Evolutionary conservation across 805 yeast genomes (phyloP).

Genomic region (Hanseniaspora nectarophila): DNA sequence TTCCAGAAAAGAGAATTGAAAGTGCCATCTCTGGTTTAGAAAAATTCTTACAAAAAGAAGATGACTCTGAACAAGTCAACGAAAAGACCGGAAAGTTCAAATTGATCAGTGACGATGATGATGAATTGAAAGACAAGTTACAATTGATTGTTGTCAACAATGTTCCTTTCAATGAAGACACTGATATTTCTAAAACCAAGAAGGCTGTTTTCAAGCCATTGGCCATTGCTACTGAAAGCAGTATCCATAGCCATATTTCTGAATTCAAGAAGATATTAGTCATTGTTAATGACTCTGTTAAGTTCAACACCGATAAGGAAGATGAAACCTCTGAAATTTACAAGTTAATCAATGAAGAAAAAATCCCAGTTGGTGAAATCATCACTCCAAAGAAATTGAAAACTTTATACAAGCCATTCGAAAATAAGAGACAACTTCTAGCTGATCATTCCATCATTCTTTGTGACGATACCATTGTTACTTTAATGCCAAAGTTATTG

Average conservation of each 20-base stretch:
- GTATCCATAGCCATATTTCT: constrained; percentile 24
- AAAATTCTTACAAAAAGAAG: constrained; percentile 36
- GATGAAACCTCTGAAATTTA: constrained; percentile 45
- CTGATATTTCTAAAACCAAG: constrained; percentile 31
- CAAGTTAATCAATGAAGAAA: constrained; percentile 23
- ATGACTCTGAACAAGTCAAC: constrained; percentile 28
- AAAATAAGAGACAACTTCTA: constrained; percentile 66
- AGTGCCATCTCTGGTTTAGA: constrained; percentile 56
- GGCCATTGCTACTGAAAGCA: constrained; percentile 31
- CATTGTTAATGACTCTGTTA: constrained; percentile 31
- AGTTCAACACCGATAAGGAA: constrained; percentile 47
- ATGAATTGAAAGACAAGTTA: constrained; percentile 35
- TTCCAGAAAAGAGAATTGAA: constrained; percentile 27
- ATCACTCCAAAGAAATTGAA: constrained; percentile 65
- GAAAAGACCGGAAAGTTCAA: constrained; percentile 27
- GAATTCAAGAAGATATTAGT: constrained; percentile 31
- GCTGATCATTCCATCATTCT: constrained; percentile 63
- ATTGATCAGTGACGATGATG: constrained; percentile 50
- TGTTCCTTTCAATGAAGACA: constrained; percentile 39
- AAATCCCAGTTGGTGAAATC: constrained; percentile 34
- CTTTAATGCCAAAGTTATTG: constrained; percentile 67
- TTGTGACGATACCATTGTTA: constrained; percentile 71
- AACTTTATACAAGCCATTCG: constrained; percentile 77
- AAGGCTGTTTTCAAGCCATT: constrained; percentile 42
- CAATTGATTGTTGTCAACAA: constrained; percentile 55